A percentile compares a stretch with the other conserved stretches of the same genome.
These are phyloP conservation scores for Boletus pseudopeckii DNA, from an alignment of 768 basidiomycete species.

Conservation along the genomic window DNA sequence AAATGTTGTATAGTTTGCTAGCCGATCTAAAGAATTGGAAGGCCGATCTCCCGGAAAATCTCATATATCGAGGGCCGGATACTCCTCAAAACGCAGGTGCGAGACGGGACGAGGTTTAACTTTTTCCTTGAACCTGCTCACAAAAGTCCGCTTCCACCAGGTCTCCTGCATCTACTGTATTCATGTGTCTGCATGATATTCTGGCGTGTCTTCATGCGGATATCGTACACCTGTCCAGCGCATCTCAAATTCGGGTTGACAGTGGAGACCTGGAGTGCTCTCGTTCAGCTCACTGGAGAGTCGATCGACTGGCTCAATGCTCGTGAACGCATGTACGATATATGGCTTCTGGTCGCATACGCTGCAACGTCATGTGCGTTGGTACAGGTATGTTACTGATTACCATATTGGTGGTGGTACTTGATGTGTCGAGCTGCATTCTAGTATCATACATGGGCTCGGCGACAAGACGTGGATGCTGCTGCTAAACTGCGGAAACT, in stretches of 20 bases:
- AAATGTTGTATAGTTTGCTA: constrained; percentile 62
- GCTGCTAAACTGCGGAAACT: constrained; percentile 72
- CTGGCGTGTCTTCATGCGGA: constrained; percentile 98
- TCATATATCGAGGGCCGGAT: constrained; percentile 73
- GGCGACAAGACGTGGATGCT: constrained; percentile 74
- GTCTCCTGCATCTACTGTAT: constrained; percentile 84
- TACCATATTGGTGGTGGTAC: background rate
- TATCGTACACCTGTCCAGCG: constrained; percentile 87
- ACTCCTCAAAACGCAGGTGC: constrained; percentile 65
- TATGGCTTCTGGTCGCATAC: constrained; percentile 85
- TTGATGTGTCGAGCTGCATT: constrained; percentile 8
- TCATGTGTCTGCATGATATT: constrained; percentile 94
- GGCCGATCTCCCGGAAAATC: constrained; percentile 66
- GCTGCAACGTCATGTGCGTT: constrained; percentile 85
- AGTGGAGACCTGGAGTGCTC: constrained; percentile 72
- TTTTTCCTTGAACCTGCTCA: constrained; percentile 1
- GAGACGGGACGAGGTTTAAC: constrained; percentile 20
- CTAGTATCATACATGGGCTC: constrained; percentile 92
- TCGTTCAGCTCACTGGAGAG: constrained; percentile 72
- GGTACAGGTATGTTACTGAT: constrained; percentile 65
- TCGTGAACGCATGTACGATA: constrained; percentile 78
- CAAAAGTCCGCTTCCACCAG: constrained; percentile 35
- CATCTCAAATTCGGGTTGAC: constrained; percentile 86
- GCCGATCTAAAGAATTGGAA: constrained; percentile 76
- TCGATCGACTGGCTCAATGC: constrained; percentile 87